These are phyloP conservation scores for Mariannaea elegans DNA, from an alignment of 2,329 filamentous ascomycete species.

Conservation along the genomic window DNA sequence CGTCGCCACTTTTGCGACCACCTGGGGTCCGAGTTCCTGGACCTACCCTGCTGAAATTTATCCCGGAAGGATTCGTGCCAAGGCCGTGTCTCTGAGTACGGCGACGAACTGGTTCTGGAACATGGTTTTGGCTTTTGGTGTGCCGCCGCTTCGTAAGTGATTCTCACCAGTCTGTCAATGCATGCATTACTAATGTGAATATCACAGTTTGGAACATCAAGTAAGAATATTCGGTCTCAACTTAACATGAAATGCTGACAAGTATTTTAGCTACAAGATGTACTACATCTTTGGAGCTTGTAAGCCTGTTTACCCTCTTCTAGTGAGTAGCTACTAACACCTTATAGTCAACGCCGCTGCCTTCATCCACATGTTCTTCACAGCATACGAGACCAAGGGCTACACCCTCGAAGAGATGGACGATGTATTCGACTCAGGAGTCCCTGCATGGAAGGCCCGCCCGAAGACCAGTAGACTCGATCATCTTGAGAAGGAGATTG, in stretches of 20 bases:
- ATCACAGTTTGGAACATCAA: constrained; percentile 58
- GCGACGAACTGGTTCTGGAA: constrained; percentile 49
- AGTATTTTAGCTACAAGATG: constrained; percentile 56
- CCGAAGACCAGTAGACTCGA: constrained; percentile 56
- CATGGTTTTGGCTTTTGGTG: constrained; percentile 45
- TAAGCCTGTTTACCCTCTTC: constrained; percentile 6
- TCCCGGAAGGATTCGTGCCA: constrained; percentile 52
- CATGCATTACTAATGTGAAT: constrained; percentile 1
- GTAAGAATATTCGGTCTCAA: constrained; percentile 20
- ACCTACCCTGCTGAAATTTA: constrained; percentile 59
- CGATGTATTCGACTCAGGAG: constrained; percentile 71
- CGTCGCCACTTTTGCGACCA: constrained; percentile 56
- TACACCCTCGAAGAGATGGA: constrained; percentile 82
- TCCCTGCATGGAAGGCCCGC: constrained; percentile 65
- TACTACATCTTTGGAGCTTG: constrained; percentile 80
- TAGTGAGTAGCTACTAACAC: neutral
- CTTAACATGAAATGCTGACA: neutral
- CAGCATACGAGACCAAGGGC: constrained; percentile 72
- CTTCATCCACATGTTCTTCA: constrained; percentile 73
- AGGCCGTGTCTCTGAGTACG: constrained; percentile 55
- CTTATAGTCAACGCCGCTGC: constrained; percentile 67
- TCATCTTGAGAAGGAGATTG: constrained; percentile 57
- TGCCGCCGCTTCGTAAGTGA: constrained; percentile 57
- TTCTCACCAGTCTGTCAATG: neutral
- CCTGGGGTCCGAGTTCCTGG: constrained; percentile 56